Evolutionary conservation across 2,329 filamentous ascomycete species (phyloP), one percentile per base, ranked within the genome.

Genomic region (Aureobasidium zeae): DNA sequence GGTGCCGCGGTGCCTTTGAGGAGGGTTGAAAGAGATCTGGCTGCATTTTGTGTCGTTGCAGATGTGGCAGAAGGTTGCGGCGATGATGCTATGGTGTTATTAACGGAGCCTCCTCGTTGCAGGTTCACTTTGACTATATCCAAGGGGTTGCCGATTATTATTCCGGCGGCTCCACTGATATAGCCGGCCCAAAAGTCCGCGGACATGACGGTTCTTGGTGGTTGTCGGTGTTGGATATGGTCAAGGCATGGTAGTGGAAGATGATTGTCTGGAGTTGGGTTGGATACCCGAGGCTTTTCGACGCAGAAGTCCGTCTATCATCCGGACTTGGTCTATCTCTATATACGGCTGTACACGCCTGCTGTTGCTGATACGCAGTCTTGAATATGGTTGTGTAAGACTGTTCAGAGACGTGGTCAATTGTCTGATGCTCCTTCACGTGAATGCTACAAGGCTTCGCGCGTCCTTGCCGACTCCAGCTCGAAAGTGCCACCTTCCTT

Each of bases 101-200:
- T 22, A 22, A 10, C 2, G 43, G 17, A 43, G 31, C 53, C 48
- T 21, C 57, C 52, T 25, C 84, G 81, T 70, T 96, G 89, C 2
- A 93, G 68, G 29, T 81, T 82, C 42, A 87, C 85, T 64, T 89
- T 88, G 55, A 87, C 63, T 22, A 63, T 55, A 49, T 63, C 60
- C 24, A 95, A 70, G 3, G 87, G 86, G 55, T 94, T 94, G 50
- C 89, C 87, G 48, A 94, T 82, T 35, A 94, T 67, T 55, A 95
- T 95, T 33, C 86, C 85, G 36, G 81, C 72, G 46, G 83, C 86
- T 42, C 89, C 89, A 58, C 83, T 89, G 49, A 91, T 66, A 63
- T 94, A 95, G 56, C 88, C 87, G 46, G 88, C 85, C 84, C 85
- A 94, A 63, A 95, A 95, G 60, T 94, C 88, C 53, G 86, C 77